Percentiles rank a stretch among this genome's conserved stretches.
Evolutionary conservation across 139 green algal species (phyloP).

Genomic region (Trebouxia sp.): DNA sequence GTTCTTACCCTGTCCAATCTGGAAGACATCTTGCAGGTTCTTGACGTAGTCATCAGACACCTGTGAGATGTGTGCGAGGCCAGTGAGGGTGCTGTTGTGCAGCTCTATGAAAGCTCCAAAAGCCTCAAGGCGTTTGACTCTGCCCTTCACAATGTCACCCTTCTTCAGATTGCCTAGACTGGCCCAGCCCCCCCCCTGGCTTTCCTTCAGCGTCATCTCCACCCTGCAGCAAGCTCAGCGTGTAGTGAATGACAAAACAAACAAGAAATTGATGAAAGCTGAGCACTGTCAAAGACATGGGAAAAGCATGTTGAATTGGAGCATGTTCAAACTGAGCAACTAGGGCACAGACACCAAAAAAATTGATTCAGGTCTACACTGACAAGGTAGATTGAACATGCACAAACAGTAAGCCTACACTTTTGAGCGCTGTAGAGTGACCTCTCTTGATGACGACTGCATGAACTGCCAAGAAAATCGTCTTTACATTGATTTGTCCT

Average conservation of each 20-base stretch:
- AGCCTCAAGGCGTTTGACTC: constrained; percentile 68
- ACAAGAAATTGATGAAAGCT: background rate
- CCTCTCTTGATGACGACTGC: too few relatives aligned
- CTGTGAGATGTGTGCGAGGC: constrained; percentile 84
- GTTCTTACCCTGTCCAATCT: constrained; percentile 48
- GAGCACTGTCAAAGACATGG: too few relatives aligned
- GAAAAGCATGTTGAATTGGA: too few relatives aligned
- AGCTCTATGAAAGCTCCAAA: constrained; percentile 92
- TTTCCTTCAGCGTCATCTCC: constrained; percentile 65
- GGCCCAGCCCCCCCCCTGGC: background rate
- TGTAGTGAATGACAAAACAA: background rate
- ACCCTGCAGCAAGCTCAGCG: constrained; percentile 43
- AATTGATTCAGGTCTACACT: too few relatives aligned
- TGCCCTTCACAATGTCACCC: constrained; percentile 55
- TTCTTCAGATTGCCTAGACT: constrained; percentile 49
- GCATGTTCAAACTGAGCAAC: too few relatives aligned
- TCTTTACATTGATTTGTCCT: too few relatives aligned
- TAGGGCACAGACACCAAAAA: too few relatives aligned
- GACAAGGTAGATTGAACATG: too few relatives aligned
- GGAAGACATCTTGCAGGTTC: constrained; percentile 56
- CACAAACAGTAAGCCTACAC: too few relatives aligned
- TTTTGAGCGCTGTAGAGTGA: too few relatives aligned
- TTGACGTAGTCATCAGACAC: constrained; percentile 75
- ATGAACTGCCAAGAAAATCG: too few relatives aligned
- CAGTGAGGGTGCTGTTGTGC: constrained; percentile 47